Evolutionary conservation across 2,329 filamentous ascomycete species (phyloP), one percentile per base, ranked within the genome.

Genomic region (Neoascochyta sp.): DNA sequence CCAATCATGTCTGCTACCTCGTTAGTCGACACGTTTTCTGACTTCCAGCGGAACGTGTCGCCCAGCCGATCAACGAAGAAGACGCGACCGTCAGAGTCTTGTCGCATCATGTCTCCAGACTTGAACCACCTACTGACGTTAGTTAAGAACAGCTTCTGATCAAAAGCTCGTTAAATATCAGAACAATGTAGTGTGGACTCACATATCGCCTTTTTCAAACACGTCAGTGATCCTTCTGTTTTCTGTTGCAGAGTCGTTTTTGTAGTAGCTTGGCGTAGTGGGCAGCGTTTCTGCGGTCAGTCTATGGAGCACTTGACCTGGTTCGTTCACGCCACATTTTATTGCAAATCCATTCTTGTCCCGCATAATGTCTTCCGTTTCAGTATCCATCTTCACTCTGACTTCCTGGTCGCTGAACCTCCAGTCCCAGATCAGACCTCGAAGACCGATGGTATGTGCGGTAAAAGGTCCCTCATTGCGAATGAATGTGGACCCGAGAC

Each of bases 1-100:
- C 65, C 63, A 2, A 70, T 27, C 20, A 64, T 56, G 29, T 69
- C 64, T 23, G 57, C 50, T 7, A 71, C 66, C 45, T 70, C 67
- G 26, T 61, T 65, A 4, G 67, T 69, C 2, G 66, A 67, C 4
- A 70, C 64, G 42, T 71, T 70, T 43, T 70, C 66, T 3, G 63
- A 64, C 36, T 62, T 66, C 62, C 62, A 65, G 27, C 61, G 57
- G 40, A 62, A 64, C 3, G 61, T 64, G 27, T 64, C 61, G 27
- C 61, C 61, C 5, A 64, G 43, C 22, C 61, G 54, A 29, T 64
- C 60, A 19, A 62, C 57, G 34, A 63, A 64, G 45, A 50, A 63
- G 16, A 62, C 50, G 7, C 57, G 57, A 14, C 60, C 60, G 13
- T 59, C 45, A 7, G 26, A 13, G 24, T 62, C 59, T 34, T 55